phyloP scores from a whole-genome alignment of 768 basidiomycete species.

The Favolaschia claudopus region DNA sequence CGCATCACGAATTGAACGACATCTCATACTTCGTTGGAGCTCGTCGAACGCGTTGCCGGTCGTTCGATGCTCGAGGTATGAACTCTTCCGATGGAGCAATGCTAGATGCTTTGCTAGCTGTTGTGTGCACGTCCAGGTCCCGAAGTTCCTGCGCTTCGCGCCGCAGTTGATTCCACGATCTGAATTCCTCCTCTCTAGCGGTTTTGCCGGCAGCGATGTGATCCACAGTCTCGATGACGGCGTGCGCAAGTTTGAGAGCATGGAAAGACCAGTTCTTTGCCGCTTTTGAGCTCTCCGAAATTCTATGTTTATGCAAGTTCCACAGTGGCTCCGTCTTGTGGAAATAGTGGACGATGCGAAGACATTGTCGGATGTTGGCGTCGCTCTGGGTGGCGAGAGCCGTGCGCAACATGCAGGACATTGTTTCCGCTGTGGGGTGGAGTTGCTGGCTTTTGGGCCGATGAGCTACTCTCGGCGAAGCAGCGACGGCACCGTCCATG shows the following conservation, averaged over 20 bases:
- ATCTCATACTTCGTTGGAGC: conserved; percentile 19
- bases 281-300: conserved; percentile 39
- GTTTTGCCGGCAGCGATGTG: conserved; percentile 32
- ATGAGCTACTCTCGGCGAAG: conserved; percentile 48
- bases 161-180: conserved; percentile 23
- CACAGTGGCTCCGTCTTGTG: conserved; percentile 42
- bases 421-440: conserved; percentile 56
- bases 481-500: conserved; percentile 51
- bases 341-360: conserved; percentile 64
- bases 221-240: conserved; percentile 50
- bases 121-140: too few species aligned
- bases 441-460: conserved; percentile 53
- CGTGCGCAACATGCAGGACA: conserved; percentile 64
- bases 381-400: conserved; percentile 60
- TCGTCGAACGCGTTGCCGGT: background rate
- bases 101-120: too few species aligned
- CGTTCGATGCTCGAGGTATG: conserved; percentile 5
- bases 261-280: conserved; percentile 49
- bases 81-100: too few species aligned
- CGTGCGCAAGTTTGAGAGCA: conserved; percentile 56
- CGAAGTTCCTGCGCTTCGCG: conserved; percentile 18
- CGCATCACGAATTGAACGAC: conserved; percentile 1
- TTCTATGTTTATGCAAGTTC: conserved; percentile 23
- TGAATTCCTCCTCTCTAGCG: conserved; percentile 17
- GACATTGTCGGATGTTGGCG: conserved; percentile 62